Evolutionary conservation across 805 yeast species (phyloP).

Genomic region (Metschnikowia kofuensis): DNA sequence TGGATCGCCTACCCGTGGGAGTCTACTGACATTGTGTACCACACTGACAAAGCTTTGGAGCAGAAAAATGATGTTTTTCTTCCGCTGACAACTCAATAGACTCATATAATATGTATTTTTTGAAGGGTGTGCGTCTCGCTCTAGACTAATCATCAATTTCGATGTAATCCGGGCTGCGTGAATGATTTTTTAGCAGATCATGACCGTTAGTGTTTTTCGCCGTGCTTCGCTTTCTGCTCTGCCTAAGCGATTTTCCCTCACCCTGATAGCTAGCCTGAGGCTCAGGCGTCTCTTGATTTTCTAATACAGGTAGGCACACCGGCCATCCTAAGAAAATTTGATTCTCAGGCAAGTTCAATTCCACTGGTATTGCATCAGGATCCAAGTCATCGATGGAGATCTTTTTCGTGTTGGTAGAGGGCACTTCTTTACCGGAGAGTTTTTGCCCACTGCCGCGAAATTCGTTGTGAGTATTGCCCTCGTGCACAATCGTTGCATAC

Average conservation of each 20-base stretch:
- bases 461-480: constrained; percentile 22
- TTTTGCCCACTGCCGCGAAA: constrained; percentile 69
- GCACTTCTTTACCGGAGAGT: constrained; percentile 56
- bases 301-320: constrained; percentile 44
- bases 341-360: constrained; percentile 73
- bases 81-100: constrained; percentile 27
- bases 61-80: constrained; percentile 68
- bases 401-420: constrained; percentile 17
- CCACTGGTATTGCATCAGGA: constrained; percentile 64
- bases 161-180: constrained; percentile 73
- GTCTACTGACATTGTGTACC: constrained; percentile 74
- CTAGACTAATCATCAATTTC: constrained; percentile 55
- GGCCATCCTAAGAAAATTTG: constrained; percentile 95
- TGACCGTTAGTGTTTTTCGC: constrained; percentile 32
- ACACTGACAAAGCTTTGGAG: constrained; percentile 58
- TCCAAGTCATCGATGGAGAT: constrained; percentile 45
- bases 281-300: constrained; percentile 25
- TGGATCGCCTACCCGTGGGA: constrained; percentile 96
- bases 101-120: constrained; percentile 1
- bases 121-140: background rate
- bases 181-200: constrained; percentile 58
- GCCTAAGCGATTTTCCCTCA: constrained; percentile 72
- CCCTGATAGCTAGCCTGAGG: constrained; percentile 47
- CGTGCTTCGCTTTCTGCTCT: constrained; percentile 67
- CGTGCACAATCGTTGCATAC: constrained; percentile 56